phyloP scores from a whole-genome alignment of 1,139 yeast genomes.

The Yamadazyma siamensis region DNA sequence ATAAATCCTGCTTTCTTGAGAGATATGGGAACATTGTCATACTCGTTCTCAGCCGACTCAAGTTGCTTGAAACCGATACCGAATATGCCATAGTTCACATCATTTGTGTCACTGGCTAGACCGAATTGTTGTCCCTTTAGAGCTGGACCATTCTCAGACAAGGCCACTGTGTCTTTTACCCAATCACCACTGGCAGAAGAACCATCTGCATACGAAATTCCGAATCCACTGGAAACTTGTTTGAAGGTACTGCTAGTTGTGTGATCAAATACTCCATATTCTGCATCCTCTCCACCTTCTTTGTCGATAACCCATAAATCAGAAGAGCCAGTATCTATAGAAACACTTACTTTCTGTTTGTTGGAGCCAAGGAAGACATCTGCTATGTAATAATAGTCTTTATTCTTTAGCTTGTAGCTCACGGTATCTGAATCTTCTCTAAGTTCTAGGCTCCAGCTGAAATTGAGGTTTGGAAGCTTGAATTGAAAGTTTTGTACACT shows the following conservation, averaged over 20 bases:
- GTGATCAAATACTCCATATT: slow-evolving; percentile 7
- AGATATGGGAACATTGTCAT: slow-evolving; percentile 24
- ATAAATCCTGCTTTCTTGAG: slow-evolving; percentile 24
- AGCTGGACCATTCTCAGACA: slow-evolving; percentile 4
- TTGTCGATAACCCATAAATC: slow-evolving; percentile 35
- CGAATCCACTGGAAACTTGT: slow-evolving; percentile 2
- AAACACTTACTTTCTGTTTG: slow-evolving; percentile 25
- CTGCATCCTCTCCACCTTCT: neutral
- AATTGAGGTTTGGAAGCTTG: neutral
- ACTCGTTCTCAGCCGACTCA: slow-evolving; percentile 10
- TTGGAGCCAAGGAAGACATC: slow-evolving; percentile 33
- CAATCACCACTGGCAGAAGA: slow-evolving; percentile 8
- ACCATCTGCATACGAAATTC: slow-evolving; percentile 5
- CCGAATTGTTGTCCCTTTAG: slow-evolving; percentile 6
- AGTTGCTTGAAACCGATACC: slow-evolving; percentile 42
- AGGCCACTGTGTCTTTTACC: slow-evolving; percentile 6
- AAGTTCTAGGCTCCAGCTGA: neutral
- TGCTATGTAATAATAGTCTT: slow-evolving; percentile 47
- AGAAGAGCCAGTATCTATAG: slow-evolving; percentile 45
- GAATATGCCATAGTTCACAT: slow-evolving; percentile 34
- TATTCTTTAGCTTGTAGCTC: slow-evolving; percentile 19
- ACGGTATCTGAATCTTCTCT: neutral
- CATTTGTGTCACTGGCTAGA: slow-evolving; percentile 4
- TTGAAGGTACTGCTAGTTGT: slow-evolving; percentile 6
- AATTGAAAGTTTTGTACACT: neutral